Evolutionary conservation across 805 yeast genomes (phyloP).

Genomic region (Candida khao-thaluensis): DNA sequence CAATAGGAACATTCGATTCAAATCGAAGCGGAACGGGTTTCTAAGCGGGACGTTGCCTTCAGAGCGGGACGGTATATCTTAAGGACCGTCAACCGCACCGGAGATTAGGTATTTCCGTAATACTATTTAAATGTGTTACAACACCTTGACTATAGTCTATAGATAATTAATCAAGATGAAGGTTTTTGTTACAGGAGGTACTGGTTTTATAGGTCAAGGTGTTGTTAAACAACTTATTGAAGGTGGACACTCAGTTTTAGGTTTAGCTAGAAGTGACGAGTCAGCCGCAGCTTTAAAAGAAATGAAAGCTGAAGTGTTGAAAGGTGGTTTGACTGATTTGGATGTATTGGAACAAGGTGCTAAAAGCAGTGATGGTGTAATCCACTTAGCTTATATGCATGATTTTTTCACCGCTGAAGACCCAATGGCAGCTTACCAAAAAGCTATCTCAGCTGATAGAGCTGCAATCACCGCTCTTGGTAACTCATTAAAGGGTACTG

Average conservation of each 20-base stretch:
- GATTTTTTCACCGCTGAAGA: slow-evolving; percentile 20
- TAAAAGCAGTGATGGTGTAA: slow-evolving; percentile 30
- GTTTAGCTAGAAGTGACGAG: slow-evolving; percentile 30
- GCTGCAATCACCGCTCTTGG: slow-evolving; percentile 25
- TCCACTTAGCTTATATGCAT: slow-evolving; percentile 37
- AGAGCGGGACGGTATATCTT: too few species aligned
- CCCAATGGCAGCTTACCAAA: slow-evolving; percentile 19
- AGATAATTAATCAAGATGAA: slow-evolving; percentile 22
- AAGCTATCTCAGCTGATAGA: slow-evolving; percentile 18
- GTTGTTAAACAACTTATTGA: slow-evolving; percentile 20
- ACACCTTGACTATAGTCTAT: too few species aligned
- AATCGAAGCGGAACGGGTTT: too few species aligned
- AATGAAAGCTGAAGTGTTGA: neutral
- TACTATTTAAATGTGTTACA: too few species aligned
- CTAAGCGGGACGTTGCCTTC: too few species aligned
- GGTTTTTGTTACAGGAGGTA: slow-evolving; percentile 35
- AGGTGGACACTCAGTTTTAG: slow-evolving; percentile 27
- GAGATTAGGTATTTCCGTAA: too few species aligned
- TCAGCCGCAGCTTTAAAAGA: slow-evolving; percentile 12
- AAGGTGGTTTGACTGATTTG: slow-evolving; percentile 28
- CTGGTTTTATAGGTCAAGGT: slow-evolving; percentile 31
- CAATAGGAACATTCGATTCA: too few species aligned
- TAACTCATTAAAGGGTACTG: slow-evolving; percentile 26
- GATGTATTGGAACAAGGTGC: slow-evolving; percentile 28
- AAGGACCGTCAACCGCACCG: too few species aligned